phyloP scores from a whole-genome alignment of 257 asterid genomes.

The Mitragyna speciosa region DNA sequence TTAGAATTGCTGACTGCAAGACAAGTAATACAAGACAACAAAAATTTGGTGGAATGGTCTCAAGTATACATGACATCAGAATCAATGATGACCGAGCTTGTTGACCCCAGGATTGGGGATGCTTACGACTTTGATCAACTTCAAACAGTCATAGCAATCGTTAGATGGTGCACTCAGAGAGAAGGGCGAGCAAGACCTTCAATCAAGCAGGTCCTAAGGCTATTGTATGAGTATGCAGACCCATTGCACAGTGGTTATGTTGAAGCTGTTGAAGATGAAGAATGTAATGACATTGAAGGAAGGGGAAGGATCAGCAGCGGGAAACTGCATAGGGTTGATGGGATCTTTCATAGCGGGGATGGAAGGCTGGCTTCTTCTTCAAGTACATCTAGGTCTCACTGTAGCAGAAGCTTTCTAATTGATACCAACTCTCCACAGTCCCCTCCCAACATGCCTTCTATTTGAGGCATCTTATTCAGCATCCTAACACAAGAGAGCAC shows the following conservation, averaged over 20 bases:
- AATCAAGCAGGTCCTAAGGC: conserved; percentile 83
- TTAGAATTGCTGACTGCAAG: conserved; percentile 73
- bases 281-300: conserved; percentile 40
- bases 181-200: conserved; percentile 87
- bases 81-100: conserved; percentile 57
- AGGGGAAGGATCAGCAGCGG: conserved; percentile 60
- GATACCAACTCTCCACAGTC: conserved; percentile 78
- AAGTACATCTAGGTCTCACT: conserved; percentile 77
- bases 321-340: conserved; percentile 36
- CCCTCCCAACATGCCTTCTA: conserved; percentile 48
- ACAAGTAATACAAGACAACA: conserved; percentile 77
- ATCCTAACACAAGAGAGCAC: neutral
- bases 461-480: conserved; percentile 26
- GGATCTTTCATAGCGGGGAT: conserved; percentile 54
- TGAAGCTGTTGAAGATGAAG: conserved; percentile 73
- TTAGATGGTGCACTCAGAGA: conserved; percentile 79
- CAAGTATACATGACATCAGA: conserved; percentile 50
- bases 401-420: conserved; percentile 76
- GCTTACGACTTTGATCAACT: conserved; percentile 76
- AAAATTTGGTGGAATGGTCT: conserved; percentile 83
- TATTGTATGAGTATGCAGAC: conserved; percentile 70
- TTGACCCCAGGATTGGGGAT: conserved; percentile 66
- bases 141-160: conserved; percentile 48
- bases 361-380: conserved; percentile 83
- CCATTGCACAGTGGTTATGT: conserved; percentile 71